Percentiles rank a stretch among this genome's conserved stretches.
These are phyloP conservation scores for Rhododendron ferrugineum DNA, from an alignment of 148 eudicot species.

Conservation along the genomic window DNA sequence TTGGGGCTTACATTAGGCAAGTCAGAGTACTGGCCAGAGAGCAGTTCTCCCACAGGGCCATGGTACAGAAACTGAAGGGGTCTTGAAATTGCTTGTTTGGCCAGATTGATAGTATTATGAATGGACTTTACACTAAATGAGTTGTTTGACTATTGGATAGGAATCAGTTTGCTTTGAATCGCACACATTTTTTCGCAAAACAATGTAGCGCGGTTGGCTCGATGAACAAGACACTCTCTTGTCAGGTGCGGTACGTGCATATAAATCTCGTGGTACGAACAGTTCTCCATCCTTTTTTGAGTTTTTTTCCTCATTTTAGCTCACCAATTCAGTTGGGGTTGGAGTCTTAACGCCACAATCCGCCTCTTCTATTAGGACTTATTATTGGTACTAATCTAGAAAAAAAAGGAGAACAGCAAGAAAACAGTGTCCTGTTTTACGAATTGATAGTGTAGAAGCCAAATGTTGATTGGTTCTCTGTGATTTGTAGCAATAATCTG, in stretches of 20 bases:
- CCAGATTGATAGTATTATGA: not conserved
- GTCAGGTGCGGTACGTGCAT: not conserved
- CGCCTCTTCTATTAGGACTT: no score
- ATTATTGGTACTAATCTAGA: no score
- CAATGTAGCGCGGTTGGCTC: not conserved
- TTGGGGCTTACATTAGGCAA: constrained; percentile 33
- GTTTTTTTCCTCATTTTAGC: not conserved
- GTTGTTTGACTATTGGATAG: not conserved
- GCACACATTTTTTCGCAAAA: not conserved
- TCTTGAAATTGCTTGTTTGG: constrained; percentile 5
- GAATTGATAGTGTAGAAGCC: not conserved
- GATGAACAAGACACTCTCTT: not conserved
- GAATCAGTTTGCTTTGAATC: not conserved
- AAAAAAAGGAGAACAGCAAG: not conserved
- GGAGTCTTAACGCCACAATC: not conserved
- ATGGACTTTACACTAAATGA: not conserved
- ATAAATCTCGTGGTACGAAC: not conserved
- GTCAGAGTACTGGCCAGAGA: constrained; percentile 40
- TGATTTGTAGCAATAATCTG: not conserved
- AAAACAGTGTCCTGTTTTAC: not conserved
- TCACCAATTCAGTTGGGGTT: not conserved
- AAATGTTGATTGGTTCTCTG: not conserved
- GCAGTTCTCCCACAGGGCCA: constrained; percentile 35
- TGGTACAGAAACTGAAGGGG: constrained; percentile 3
- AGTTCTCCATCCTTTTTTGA: not conserved